phyloP scores from a whole-genome alignment of 371 early-diverging fungal genomes.

The Scutellospora calospora region DNA sequence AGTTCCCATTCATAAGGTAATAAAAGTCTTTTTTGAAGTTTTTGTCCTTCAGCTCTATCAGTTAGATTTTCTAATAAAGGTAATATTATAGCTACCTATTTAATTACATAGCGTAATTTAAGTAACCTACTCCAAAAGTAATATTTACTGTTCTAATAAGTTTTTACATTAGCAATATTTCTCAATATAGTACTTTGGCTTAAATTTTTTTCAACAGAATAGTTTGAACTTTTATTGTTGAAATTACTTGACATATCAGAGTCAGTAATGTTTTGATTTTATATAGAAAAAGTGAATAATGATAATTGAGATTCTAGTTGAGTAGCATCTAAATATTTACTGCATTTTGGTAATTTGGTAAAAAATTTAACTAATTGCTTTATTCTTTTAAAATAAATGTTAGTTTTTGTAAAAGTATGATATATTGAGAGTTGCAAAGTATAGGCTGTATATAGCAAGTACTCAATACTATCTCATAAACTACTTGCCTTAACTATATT shows the following conservation, averaged over 20 bases:
- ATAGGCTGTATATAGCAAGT: not conserved
- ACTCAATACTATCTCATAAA: not conserved
- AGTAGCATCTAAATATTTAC: not conserved
- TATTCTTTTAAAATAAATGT: slow-evolving; percentile 3
- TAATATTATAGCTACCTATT: not conserved
- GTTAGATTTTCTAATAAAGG: not conserved
- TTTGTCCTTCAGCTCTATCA: not conserved
- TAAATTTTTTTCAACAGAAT: not conserved
- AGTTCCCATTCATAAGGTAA: not conserved
- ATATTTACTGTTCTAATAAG: not conserved
- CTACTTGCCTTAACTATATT: slow-evolving; percentile 12
- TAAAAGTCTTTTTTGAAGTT: not conserved
- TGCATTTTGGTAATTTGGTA: not conserved
- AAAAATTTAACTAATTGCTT: slow-evolving; percentile 1
- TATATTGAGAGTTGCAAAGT: not conserved
- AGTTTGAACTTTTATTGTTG: not conserved
- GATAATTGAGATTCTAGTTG: not conserved
- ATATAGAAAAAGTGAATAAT: too few species aligned
- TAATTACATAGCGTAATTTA: not conserved
- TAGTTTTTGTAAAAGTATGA: not conserved
- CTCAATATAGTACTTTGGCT: not conserved
- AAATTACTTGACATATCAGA: too few species aligned
- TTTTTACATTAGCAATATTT: not conserved
- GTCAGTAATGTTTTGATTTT: too few species aligned
- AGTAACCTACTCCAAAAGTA: not conserved